Percentiles rank a stretch among this genome's conserved stretches.
Conservation (phyloP, 768 basidiomycete species). For the Lentinula edodes region DNA sequence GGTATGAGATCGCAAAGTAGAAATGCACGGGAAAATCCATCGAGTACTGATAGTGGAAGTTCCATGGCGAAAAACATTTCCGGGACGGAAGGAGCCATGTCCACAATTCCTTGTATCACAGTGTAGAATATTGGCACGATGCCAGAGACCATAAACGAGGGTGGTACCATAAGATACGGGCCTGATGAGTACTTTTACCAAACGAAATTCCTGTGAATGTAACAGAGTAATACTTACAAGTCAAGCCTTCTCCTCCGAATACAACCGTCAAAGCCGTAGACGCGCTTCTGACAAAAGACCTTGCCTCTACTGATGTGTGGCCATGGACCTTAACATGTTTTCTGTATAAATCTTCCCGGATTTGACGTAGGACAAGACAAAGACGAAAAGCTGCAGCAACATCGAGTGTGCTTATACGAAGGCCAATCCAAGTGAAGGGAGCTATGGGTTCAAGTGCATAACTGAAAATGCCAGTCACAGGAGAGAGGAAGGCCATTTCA, state of each 20-base stretch:
- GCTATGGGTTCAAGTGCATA: constrained; percentile 52
- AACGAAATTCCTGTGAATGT: not conserved
- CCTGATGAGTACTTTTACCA: constrained; percentile 27
- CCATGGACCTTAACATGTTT: constrained; percentile 40
- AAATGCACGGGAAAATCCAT: constrained; percentile 74
- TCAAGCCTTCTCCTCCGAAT: constrained; percentile 73
- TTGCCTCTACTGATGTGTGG: constrained; percentile 33
- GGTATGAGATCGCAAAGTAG: constrained; percentile 77
- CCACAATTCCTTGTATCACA: constrained; percentile 53
- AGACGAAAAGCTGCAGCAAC: constrained; percentile 63
- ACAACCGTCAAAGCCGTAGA: constrained; percentile 61
- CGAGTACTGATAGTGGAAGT: constrained; percentile 66
- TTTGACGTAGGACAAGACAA: constrained; percentile 62
- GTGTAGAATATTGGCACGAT: constrained; percentile 59
- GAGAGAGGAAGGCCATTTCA: constrained; percentile 29
- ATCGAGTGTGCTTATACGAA: constrained; percentile 58
- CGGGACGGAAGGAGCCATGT: constrained; percentile 54
- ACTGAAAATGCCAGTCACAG: constrained; percentile 46
- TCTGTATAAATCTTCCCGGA: constrained; percentile 44
- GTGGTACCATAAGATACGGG: constrained; percentile 57
- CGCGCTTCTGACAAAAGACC: constrained; percentile 54
- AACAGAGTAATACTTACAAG: constrained; percentile 31
- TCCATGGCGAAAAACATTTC: constrained; percentile 50
- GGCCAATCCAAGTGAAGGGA: constrained; percentile 64
- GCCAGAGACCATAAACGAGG: constrained; percentile 79